phyloP scores from a whole-genome alignment of 139 green algal species.

The Chlorella sp. region DNA sequence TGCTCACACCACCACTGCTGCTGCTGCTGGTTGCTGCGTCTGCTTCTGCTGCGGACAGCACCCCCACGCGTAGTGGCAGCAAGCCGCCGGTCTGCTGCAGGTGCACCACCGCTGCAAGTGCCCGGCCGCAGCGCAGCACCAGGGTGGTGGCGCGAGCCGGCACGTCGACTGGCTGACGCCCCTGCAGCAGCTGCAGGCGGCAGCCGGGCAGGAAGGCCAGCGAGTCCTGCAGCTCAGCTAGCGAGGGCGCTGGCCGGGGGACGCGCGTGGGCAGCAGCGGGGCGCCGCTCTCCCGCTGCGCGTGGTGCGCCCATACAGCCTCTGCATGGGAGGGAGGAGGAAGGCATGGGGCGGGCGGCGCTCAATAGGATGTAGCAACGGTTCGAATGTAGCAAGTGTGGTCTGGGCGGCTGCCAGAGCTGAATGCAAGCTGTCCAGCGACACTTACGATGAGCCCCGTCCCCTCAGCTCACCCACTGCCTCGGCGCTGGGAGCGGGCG shows the following conservation, averaged over 20 bases:
- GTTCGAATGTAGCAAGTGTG: no score
- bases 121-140: not conserved
- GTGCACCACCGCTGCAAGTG: conserved; percentile 9
- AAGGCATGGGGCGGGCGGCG: not conserved
- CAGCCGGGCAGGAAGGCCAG: not conserved
- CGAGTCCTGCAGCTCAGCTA: not conserved
- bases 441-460: no score
- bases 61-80: conserved; percentile 42
- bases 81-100: conserved; percentile 28
- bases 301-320: conserved; percentile 1
- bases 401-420: no score
- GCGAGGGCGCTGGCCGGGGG: not conserved
- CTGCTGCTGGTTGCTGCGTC: not conserved
- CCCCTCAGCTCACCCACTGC: not conserved
- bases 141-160: not conserved
- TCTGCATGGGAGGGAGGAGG: not conserved
- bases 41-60: conserved; percentile 38
- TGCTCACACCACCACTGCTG: not conserved
- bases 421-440: no score
- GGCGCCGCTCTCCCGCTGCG: not conserved
- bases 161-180: not conserved
- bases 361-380: not conserved
- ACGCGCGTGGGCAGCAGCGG: not conserved
- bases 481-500: not conserved
- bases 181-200: conserved; percentile 14